These are phyloP conservation scores for Macrolepiota albuminosa DNA, from an alignment of 768 basidiomycete species.

Conservation along the genomic window DNA sequence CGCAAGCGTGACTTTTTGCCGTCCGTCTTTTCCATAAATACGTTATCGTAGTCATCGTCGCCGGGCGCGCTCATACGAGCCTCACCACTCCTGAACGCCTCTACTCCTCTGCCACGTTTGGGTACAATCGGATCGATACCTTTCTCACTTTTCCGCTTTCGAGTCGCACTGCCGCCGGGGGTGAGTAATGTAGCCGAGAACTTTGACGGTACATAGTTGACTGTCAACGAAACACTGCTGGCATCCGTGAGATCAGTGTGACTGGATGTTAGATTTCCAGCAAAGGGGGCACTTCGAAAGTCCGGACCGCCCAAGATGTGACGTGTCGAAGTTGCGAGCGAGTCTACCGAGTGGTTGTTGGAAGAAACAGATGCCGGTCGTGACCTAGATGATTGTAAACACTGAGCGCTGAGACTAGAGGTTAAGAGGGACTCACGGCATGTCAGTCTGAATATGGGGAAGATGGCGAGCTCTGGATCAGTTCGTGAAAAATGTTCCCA, in stretches of 20 bases:
- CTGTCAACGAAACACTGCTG: constrained; percentile 23
- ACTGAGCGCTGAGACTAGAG: constrained; percentile 7
- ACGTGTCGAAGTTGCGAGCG: constrained; percentile 41
- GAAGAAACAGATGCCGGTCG: constrained; percentile 34
- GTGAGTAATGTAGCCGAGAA: constrained; percentile 42
- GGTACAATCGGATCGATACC: constrained; percentile 33
- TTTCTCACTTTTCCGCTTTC: constrained; percentile 19
- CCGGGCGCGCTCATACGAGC: constrained; percentile 34
- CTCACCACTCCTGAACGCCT: constrained; percentile 44
- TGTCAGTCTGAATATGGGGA: constrained; percentile 10
- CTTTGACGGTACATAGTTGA: constrained; percentile 66
- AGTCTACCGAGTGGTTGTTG: constrained; percentile 37
- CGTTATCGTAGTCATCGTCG: constrained; percentile 42
- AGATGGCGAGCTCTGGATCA: not conserved
- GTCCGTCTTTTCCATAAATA: constrained; percentile 18
- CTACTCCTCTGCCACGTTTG: constrained; percentile 59
- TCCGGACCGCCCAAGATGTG: constrained; percentile 37
- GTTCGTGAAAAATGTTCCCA: constrained; percentile 9
- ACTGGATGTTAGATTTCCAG: constrained; percentile 11
- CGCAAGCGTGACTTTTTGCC: constrained; percentile 42
- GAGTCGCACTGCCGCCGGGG: constrained; percentile 26
- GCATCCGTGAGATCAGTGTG: constrained; percentile 8
- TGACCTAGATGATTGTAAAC: constrained; percentile 19
- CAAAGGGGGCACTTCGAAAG: constrained; percentile 35
- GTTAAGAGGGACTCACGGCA: constrained; percentile 10